Percentiles rank a stretch among this genome's conserved stretches.
Evolutionary conservation across 1,284 basidiomycete species (phyloP).

Genomic region (Ustilago cynodontis): DNA sequence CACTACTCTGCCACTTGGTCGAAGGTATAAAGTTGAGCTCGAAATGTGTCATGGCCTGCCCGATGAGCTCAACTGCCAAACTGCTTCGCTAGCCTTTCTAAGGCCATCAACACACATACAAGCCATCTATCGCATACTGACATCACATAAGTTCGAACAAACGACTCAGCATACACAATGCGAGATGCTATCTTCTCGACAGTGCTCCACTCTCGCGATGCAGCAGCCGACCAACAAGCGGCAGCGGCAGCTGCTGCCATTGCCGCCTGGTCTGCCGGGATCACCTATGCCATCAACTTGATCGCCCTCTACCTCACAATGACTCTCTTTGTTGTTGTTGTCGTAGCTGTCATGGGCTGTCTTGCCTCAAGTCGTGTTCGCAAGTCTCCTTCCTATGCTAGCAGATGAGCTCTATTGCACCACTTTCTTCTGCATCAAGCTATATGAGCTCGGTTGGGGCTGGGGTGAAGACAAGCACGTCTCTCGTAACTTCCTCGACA

Average conservation of each 20-base stretch:
- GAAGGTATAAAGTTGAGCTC: no score
- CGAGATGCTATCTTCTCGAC: background rate
- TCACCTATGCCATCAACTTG: constrained; percentile 42
- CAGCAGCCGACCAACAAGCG: constrained; percentile 16
- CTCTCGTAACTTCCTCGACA: constrained; percentile 23
- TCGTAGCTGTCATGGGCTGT: constrained; percentile 32
- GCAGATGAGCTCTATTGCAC: constrained; percentile 40
- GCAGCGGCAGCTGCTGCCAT: constrained; percentile 30
- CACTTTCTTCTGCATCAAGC: constrained; percentile 25
- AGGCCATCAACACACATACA: background rate
- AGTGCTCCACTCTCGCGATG: constrained; percentile 11
- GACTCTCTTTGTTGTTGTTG: constrained; percentile 17
- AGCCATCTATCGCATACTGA: background rate
- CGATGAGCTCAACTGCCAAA: no score
- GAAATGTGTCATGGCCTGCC: no score
- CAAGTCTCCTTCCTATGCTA: constrained; percentile 32
- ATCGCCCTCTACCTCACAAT: constrained; percentile 35
- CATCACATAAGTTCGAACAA: background rate
- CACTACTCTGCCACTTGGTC: no score
- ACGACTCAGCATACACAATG: background rate
- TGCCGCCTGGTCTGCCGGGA: constrained; percentile 34
- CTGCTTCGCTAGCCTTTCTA: no score
- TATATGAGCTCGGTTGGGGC: constrained; percentile 40
- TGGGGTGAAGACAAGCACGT: constrained; percentile 41
- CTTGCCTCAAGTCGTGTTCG: constrained; percentile 22